Conservation (phyloP, 371 early-diverging fungal species). For the Basidiobolus heterosporus region DNA sequence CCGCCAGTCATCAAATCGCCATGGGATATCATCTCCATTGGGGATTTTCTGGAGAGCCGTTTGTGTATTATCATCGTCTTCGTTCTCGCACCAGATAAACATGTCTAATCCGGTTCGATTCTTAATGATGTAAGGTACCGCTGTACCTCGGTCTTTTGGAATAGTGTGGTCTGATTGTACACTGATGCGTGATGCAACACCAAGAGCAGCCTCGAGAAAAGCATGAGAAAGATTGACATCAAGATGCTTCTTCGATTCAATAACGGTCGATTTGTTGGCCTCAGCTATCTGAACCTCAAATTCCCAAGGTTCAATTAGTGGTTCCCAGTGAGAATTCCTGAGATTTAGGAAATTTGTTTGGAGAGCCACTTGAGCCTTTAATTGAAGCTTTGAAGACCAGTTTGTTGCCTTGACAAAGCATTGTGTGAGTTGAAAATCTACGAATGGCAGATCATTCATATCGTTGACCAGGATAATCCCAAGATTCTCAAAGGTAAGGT, state of each 20-base stretch:
- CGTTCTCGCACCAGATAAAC: slow-evolving; percentile 68
- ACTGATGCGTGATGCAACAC: slow-evolving; percentile 10
- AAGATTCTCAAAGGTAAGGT: slow-evolving; percentile 44
- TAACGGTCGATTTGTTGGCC: slow-evolving; percentile 12
- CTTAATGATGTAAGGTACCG: slow-evolving; percentile 61
- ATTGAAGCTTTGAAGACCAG: slow-evolving; percentile 69
- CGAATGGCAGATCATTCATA: slow-evolving; percentile 74
- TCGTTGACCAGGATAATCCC: slow-evolving; percentile 84
- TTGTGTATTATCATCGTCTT: slow-evolving; percentile 27
- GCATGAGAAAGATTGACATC: slow-evolving; percentile 66
- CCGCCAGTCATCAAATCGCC: slow-evolving; percentile 94
- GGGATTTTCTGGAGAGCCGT: slow-evolving; percentile 44
- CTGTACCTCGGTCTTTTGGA: too few relatives aligned
- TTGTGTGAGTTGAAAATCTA: slow-evolving; percentile 64
- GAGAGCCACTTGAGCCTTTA: slow-evolving; percentile 49
- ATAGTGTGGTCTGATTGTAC: too few relatives aligned
- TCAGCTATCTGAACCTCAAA: slow-evolving; percentile 30
- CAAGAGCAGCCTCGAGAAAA: slow-evolving; percentile 49
- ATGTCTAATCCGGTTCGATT: slow-evolving; percentile 84
- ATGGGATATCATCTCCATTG: slow-evolving; percentile 61
- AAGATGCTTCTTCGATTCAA: slow-evolving; percentile 41
- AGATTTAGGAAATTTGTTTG: slow-evolving; percentile 84
- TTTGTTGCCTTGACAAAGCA: slow-evolving; percentile 64
- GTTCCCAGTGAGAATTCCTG: slow-evolving; percentile 96
- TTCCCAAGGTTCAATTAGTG: slow-evolving; percentile 82